phyloP scores from a whole-genome alignment of 2,329 filamentous ascomycete species.

The Pestalotiopsis sp. region DNA sequence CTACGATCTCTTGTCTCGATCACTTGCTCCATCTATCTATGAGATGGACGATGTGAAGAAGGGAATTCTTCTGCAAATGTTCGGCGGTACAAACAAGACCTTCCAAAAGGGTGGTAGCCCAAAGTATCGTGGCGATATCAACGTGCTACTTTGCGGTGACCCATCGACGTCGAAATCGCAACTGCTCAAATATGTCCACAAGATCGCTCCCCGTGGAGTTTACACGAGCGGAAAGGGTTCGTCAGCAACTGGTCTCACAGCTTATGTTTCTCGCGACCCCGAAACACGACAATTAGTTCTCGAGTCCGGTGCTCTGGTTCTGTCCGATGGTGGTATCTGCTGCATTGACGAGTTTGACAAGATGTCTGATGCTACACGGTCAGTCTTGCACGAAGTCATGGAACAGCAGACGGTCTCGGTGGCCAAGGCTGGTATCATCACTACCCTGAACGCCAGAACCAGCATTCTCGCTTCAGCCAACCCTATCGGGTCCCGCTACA shows the following conservation, averaged over 20 bases:
- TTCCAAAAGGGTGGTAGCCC: conserved; percentile 96
- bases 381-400: conserved; percentile 86
- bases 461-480: conserved; percentile 97
- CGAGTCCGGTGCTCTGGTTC: conserved; percentile 77
- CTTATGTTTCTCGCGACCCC: conserved; percentile 79
- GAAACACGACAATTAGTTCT: conserved; percentile 80
- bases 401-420: conserved; percentile 86
- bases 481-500: conserved; percentile 97
- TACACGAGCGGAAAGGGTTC: conserved; percentile 83
- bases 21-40: conserved; percentile 91
- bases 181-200: conserved; percentile 91
- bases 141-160: conserved; percentile 93
- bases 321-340: conserved; percentile 82
- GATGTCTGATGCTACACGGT: conserved; percentile 79
- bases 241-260: conserved; percentile 79
- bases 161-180: conserved; percentile 97
- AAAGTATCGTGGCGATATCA: conserved; percentile 96
- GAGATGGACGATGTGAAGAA: conserved; percentile 99
- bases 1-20: conserved; percentile 89
- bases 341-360: conserved; percentile 88
- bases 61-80: conserved; percentile 93
- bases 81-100: conserved; percentile 96
- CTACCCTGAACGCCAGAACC: conserved; percentile 92
- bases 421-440: conserved; percentile 92
- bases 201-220: conserved; percentile 88